These are phyloP conservation scores for Ceriops decandra DNA, from an alignment of 345 rosid genomes.

Conservation along the genomic window DNA sequence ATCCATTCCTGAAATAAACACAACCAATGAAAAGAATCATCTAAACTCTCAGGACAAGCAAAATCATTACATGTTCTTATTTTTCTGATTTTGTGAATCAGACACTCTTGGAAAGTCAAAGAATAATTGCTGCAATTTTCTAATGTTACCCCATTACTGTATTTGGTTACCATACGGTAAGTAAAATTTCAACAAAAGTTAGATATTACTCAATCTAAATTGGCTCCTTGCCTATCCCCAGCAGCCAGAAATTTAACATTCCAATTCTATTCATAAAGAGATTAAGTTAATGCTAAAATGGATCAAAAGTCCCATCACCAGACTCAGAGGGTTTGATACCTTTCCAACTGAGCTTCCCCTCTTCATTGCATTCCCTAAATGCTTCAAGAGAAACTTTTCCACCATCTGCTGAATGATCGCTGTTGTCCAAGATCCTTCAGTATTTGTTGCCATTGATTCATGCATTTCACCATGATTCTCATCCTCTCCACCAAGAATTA, in stretches of 20 bases:
- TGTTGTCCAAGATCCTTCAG: constrained; percentile 53
- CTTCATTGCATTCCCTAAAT: constrained; percentile 61
- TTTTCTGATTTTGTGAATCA: not conserved
- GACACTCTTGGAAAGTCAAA: not conserved
- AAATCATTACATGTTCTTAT: not conserved
- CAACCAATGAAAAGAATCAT: constrained; percentile 12
- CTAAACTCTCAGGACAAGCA: constrained; percentile 1
- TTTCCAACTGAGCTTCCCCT: constrained; percentile 52
- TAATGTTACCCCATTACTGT: no score
- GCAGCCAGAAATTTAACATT: not conserved
- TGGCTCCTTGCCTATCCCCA: not conserved
- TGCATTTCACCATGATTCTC: constrained; percentile 21
- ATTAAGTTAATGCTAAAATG: not conserved
- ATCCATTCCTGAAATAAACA: constrained; percentile 72
- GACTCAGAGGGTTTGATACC: constrained; percentile 35
- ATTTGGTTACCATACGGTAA: not conserved
- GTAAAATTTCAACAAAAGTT: not conserved
- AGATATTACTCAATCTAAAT: not conserved
- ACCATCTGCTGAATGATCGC: constrained; percentile 40
- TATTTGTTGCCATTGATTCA: constrained; percentile 30
- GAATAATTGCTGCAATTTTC: not conserved
- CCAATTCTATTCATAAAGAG: constrained; percentile 1
- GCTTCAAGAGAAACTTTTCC: constrained; percentile 63
- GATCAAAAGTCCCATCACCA: constrained; percentile 3
- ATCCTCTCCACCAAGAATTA: constrained; percentile 39